These are phyloP conservation scores for Helotiales sp. DNA, from an alignment of 2,329 filamentous ascomycete species.

Conservation along the genomic window DNA sequence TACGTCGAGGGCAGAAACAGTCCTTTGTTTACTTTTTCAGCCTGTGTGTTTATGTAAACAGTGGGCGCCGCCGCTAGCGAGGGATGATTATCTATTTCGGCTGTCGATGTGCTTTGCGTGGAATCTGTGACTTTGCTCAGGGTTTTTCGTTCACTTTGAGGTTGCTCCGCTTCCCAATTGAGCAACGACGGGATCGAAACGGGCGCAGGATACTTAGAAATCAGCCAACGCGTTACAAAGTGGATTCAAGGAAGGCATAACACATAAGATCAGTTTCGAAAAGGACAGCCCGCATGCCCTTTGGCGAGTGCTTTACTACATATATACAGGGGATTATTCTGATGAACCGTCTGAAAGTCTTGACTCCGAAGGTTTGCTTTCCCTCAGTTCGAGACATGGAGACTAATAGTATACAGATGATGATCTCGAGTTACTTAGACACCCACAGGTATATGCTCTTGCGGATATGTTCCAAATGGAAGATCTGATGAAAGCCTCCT, in stretches of 20 bases:
- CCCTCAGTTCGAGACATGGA: background rate
- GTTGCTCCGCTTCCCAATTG: too few relatives aligned
- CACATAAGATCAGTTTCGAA: conserved; percentile 25
- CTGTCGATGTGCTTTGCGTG: too few relatives aligned
- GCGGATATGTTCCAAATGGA: background rate
- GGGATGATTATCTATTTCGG: too few relatives aligned
- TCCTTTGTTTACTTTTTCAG: too few relatives aligned
- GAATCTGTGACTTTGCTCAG: too few relatives aligned
- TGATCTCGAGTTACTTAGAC: background rate
- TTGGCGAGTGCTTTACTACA: conserved; percentile 18
- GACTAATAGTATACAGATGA: background rate
- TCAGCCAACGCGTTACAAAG: conserved; percentile 25
- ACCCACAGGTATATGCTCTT: background rate
- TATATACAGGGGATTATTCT: background rate
- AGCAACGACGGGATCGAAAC: too few relatives aligned
- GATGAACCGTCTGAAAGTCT: background rate
- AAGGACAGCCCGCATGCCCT: conserved; percentile 31
- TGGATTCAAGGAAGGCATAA: conserved; percentile 31
- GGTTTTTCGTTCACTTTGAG: too few relatives aligned
- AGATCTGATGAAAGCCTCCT: background rate
- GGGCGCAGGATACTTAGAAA: too few relatives aligned
- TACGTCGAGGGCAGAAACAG: too few relatives aligned
- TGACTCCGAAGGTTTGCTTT: background rate
- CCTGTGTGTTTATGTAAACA: too few relatives aligned
- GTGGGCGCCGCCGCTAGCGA: too few relatives aligned